Evolutionary conservation across 1,139 yeast species (phyloP), one percentile per base, ranked within the genome.

Genomic region (Saccharomyces hybrid): DNA sequence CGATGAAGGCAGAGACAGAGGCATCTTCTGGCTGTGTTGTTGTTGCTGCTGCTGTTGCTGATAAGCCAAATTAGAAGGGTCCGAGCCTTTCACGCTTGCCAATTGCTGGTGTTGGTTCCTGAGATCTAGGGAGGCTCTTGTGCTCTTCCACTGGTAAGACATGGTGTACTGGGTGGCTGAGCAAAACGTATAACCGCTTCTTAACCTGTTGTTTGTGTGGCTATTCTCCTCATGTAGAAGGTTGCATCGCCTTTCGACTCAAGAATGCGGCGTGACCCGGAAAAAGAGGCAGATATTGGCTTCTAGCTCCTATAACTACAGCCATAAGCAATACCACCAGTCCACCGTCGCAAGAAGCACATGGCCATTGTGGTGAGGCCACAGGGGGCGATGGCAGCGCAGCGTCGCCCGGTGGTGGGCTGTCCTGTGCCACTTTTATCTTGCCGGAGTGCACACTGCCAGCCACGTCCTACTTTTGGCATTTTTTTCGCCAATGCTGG

Each of bases 261-360:
- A 38, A 38, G 44, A 38, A 38, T 20, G 44, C 44, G 44, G 44
- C 44, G 44, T 38, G n/a, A 38, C 44, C 44, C 44, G 44, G 44
- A 38, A 38, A 38, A 20, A 20, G 20, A 23, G 13, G 13, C 9
- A 2, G 23, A 0, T 16, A 38, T 38, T 38, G 44, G 44, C 25
- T 38, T 0, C 0, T 38, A 5, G 23, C 23, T 20, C 23, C 23
- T 20, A 20, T 20, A 20, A 20, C 44, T 38, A 16, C 6, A 16
- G 20, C 20, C 7, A 38, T 23, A 9, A 16, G 5, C 9, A 13
- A 11, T 16, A 8, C 4, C 2, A 20, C 23, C 23, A 20, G 23
- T 20, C 23, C 23, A 20, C 1, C 23, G 23, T 20, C 23, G 23
- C 23, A 20, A 20, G 23, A 20, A 20, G 23, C 23, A 16, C 2